Evolutionary conservation across 352 stramenopile species (phyloP), one percentile per base, ranked within the genome.

Genomic region (Globisporangium takayamanum): DNA sequence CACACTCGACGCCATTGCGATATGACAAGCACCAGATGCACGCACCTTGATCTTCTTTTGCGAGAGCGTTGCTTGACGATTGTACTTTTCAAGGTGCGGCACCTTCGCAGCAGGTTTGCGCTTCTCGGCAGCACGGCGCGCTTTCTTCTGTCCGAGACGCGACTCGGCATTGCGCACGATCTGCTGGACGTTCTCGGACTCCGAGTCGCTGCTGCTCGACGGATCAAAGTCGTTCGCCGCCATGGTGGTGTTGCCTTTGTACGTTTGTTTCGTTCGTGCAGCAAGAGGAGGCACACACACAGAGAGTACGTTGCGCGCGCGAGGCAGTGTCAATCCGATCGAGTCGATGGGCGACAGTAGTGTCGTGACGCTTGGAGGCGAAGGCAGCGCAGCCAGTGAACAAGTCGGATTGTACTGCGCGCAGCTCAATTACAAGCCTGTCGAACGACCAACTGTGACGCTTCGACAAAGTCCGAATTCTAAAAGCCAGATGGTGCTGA

Each of bases 51-150:
- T 73, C 58, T 81, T 74, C 51, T 69, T 76, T 41, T 80, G 50
- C 46, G 76, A 85, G 47, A 92, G 62, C 55, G 75, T 66, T 37
- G 72, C 77, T 8, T 70, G 69, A 30, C 84, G 81, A 39, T 67
- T 80, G 65, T 94, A 94, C 69, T 94, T 94, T 51, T 58, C 78
- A 26, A 88, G 64, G 57, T 94, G 74, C 70, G 87, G 87, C 44
- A 79, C 70, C 49, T 80, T 78, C 28, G 47, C 51, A 7, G 50
- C 25, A 2, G 59, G 45, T 10, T 64, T 64, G 12, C 37, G 39
- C 22, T 57, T 53, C 39, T 60, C 36, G 26, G 41, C 57, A 3
- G 49, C 41, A 2, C 60, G 47, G 49, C 57, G 53, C 58, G 66
- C 59, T 25, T 64, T 62, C 47, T 67, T 64, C 26, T 86, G 65